Base-by-base conservation (phyloP, 768 basidiomycete species). In the Auriculariales sp. region DNA sequence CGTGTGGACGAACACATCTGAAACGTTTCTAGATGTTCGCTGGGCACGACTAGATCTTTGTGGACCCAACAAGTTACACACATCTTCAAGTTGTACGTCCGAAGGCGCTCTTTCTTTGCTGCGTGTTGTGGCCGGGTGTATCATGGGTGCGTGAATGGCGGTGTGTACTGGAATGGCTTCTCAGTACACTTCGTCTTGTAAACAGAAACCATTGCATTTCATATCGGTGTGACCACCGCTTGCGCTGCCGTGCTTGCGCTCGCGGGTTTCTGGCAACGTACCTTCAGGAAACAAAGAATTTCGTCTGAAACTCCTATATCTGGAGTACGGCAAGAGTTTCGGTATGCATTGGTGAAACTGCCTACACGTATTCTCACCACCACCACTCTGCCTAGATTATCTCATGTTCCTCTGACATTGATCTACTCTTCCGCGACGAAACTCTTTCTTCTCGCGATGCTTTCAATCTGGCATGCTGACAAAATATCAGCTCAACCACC, bases 401-500 rank as follows among this genome's bases (percentile, higher is more conserved):
- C 83, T 0, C 71, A 87, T 30, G 74, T 91, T 33, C 80, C 88
- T 3, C 70, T 91, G n/a, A 78, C 78, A 11, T 67, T 90, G 4
- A 72, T 89, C 60, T 90, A 90, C 58, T 87, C 87, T 0, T 91
- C 87, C 2, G 64, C 89, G 19, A 86, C 82, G 4, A 91, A 90
- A 59, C 72, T 86, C 15, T 88, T 90, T 59, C 71, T 91, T 4
- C 72, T 91, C n/a, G 78, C 85, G 56, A 70, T 87, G 3, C 71
- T 91, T 24, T 79, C 87, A 1, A 79, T 90, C 52, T 90, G 87
- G 87, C 71, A 73, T 4, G 79, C n/a, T n/a, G n/a, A n/a, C n/a
- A n/a, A n/a, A n/a, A n/a, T n/a, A n/a, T n/a, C n/a, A n/a, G n/a
- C 83, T 0, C 69, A 71, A 0, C 58, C 66, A 4, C 45, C 52